Evolutionary conservation across 257 asterid genomes (phyloP), one percentile per base, ranked within the genome.

Genomic region (Nicotiana tomentosiformis): DNA sequence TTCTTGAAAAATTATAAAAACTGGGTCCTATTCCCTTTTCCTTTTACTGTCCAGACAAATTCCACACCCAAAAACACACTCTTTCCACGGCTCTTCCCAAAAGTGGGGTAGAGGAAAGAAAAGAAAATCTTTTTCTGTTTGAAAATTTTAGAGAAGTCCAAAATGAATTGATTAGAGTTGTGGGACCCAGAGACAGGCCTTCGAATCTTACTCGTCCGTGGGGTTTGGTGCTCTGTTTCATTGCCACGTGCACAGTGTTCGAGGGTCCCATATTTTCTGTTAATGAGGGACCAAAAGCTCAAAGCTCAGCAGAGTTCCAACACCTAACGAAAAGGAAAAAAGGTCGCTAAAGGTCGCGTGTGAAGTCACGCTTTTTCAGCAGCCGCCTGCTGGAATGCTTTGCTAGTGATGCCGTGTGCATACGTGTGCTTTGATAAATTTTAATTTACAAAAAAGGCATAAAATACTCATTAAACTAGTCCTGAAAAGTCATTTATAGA

Each of bases 201-300:
- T 83, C 88, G 91, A 90, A 90, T 89, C 93, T 88, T 84, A 79
- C 65, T 81, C 37, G 69, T 56, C 66, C 43, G 69, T 82, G 86
- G 87, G 84, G 68, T 67, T 82, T 18, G 81, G 79, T 43, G 86
- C 70, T n/a, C 74, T 86, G 84, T 61, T 80, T 65, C 76, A 86
- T 89, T 84, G 97, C 90, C 94, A 94, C 93, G 92, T 88, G 91
- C 90, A 93, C 91, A 89, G 95, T 88, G 12, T 55, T 0, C 0
- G 29, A 26, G 90, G 90, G 92, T 8, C 91, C 89, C 66, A 0
- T 0, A 5, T 2, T 30, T 30, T 55, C 3, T 0, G 51, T 64
- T 69, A 37, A 43, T 43, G n/a, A 43, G 86, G 85, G 78, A 55
- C 82, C 67, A 17, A 4, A 55, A 55, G 60, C 60, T 14, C 7